Conservation (phyloP, 192 early-diverging fungal genomes). For the Coemansia sp. region DNA sequence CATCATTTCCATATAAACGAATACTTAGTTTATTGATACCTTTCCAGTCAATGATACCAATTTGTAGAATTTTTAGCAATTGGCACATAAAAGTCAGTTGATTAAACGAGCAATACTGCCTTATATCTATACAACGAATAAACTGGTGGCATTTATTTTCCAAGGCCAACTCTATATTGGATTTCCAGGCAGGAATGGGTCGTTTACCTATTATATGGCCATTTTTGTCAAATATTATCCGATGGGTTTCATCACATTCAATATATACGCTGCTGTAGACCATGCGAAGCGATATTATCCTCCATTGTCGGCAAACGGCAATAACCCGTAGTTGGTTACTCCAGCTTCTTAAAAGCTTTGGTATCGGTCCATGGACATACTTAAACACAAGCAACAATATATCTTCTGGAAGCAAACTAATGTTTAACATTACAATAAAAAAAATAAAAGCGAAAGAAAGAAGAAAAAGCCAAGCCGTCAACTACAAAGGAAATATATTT, state of each 20-base stretch:
- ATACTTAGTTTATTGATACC: neutral
- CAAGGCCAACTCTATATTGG: neutral
- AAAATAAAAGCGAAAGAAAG: conserved; percentile 2
- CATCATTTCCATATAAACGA: neutral
- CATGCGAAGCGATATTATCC: neutral
- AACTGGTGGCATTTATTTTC: neutral
- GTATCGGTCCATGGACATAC: neutral
- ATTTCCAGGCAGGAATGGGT: neutral
- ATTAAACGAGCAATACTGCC: neutral
- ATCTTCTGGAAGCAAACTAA: neutral
- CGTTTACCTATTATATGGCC: neutral
- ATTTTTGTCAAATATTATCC: neutral
- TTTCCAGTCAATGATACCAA: neutral
- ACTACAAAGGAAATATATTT: no score
- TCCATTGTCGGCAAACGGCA: neutral
- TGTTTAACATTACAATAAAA: neutral
- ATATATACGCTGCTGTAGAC: neutral
- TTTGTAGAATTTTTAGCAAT: neutral
- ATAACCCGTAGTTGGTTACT: neutral
- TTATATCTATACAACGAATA: neutral
- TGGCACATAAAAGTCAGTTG: neutral
- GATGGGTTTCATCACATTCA: neutral
- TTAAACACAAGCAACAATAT: neutral
- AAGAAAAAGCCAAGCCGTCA: neutral
- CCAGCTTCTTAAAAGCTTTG: neutral